A percentile compares a stretch with the other conserved stretches of the same genome.
phyloP scores from a whole-genome alignment of 2,329 filamentous ascomycete genomes.

The Fusarium agapanthi region DNA sequence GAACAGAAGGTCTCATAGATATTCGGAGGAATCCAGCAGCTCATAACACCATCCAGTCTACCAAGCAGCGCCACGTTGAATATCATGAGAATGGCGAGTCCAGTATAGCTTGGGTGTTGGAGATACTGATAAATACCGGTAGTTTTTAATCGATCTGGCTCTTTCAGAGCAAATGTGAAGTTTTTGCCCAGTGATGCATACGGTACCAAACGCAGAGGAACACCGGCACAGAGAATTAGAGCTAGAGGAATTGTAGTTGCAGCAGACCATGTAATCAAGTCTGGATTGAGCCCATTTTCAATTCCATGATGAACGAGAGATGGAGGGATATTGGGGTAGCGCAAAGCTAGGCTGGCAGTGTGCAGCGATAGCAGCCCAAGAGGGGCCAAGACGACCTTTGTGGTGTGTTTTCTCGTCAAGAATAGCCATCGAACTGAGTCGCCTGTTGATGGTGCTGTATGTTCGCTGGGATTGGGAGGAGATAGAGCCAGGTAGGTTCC shows the following conservation, averaged over 20 bases:
- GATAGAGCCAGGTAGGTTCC: constrained; percentile 45
- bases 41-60: constrained; percentile 50
- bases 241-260: constrained; percentile 47
- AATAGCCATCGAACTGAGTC: constrained; percentile 38
- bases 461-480: constrained; percentile 44
- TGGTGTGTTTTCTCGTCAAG: constrained; percentile 40
- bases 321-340: constrained; percentile 30
- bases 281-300: constrained; percentile 44
- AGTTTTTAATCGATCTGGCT: constrained; percentile 57
- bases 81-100: constrained; percentile 48
- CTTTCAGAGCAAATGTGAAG: constrained; percentile 62
- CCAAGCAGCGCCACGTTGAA: constrained; percentile 46
- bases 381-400: constrained; percentile 35
- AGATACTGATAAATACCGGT: constrained; percentile 58
- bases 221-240: constrained; percentile 44
- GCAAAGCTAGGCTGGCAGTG: constrained; percentile 31
- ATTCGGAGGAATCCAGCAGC: constrained; percentile 50
- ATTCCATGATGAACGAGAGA: constrained; percentile 42
- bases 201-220: constrained; percentile 48
- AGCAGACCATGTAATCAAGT: constrained; percentile 49
- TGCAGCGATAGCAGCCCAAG: constrained; percentile 35
- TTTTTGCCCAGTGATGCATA: constrained; percentile 57
- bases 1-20: constrained; percentile 6
- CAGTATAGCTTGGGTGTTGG: constrained; percentile 63
- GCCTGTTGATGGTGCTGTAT: constrained; percentile 13